Evolutionary conservation across 441 rosid species (phyloP), one percentile per base, ranked within the genome.

Genomic region (Arabidopsis hybrid): DNA sequence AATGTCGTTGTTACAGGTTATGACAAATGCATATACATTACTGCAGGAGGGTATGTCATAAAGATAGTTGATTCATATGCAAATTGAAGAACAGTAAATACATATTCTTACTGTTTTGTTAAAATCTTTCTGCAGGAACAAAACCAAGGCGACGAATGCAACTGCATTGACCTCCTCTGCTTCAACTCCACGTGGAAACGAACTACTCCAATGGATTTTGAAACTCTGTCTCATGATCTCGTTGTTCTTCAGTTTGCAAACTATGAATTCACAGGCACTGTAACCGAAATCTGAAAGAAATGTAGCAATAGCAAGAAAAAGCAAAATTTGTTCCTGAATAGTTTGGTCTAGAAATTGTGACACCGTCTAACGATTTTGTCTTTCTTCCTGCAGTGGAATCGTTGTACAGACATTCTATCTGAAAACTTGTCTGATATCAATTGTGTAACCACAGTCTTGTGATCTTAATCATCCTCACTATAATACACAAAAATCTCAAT

Each of bases 11-110:
- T 43, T 76, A 65, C 89, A 95, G 97, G 97, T 75, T 95, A 95
- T 78, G 98, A 93, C 75, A 93, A 84, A 49, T 93, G 98, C 87
- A 69, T 91, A 78, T 95, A 93, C 68, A 63, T 74, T 84, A 86
- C 86, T 1, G 55, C 84, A 0, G 85, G 75, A 21, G 81, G 95
- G 99, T 91, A 87, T 82, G 91, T 81, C 38, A 50, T 36, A 46
- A 29, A 65, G 18, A 45, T 17, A 7, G 14, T 60, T 59, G 69
- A 49, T 42, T 51, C 14, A 42, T 52, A 42, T 65, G n/a, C 42
- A 51, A 21, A 64, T 4, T 69, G 17, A 50, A 57, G 18, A 58
- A 50, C 52, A 13, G 8, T 36, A 7, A 65, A 36, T 5, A 60
- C 45, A 12, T 11, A 7, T 56, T 16, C 53, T 32, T 18, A 61